These are phyloP conservation scores for Paramecium sexaurelia DNA, from an alignment of 73 alveolate genomes.

Conservation along the genomic window DNA sequence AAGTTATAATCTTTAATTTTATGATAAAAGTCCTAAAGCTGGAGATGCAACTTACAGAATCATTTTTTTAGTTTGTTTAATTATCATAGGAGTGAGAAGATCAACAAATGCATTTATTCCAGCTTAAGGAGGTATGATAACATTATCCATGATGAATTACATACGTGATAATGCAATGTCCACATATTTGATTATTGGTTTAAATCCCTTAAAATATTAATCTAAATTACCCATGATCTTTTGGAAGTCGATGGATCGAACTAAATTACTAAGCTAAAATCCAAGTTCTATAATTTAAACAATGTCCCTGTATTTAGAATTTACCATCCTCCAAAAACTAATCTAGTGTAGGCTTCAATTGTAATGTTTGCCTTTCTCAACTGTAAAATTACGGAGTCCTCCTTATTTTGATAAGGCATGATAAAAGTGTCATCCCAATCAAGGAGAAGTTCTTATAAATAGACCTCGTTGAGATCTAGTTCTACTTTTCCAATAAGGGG, in stretches of 20 bases:
- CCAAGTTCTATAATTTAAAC: not conserved
- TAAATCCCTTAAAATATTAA: conserved; percentile 1
- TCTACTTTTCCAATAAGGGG: conserved; percentile 35
- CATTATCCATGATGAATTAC: not conserved
- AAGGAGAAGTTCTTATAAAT: not conserved
- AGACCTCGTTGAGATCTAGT: not conserved
- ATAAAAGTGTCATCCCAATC: conserved; percentile 42
- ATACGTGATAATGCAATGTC: not conserved
- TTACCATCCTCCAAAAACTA: conserved; percentile 8
- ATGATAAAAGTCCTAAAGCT: not conserved
- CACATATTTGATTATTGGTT: conserved; percentile 7
- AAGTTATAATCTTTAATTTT: not conserved
- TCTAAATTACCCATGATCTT: conserved; percentile 20
- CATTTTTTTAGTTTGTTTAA: not conserved
- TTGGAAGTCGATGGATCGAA: conserved; percentile 13
- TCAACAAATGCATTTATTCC: not conserved
- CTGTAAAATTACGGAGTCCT: not conserved
- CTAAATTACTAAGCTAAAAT: not conserved
- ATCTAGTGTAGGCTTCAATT: not conserved
- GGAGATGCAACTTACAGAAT: conserved; percentile 24
- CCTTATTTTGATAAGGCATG: not conserved
- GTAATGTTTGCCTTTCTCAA: not conserved
- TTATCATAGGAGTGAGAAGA: not conserved
- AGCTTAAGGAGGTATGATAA: not conserved
- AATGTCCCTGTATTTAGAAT: not conserved